Base-by-base conservation (phyloP, 2,329 filamentous ascomycete species). In the Coniochaeta sp. region DNA sequence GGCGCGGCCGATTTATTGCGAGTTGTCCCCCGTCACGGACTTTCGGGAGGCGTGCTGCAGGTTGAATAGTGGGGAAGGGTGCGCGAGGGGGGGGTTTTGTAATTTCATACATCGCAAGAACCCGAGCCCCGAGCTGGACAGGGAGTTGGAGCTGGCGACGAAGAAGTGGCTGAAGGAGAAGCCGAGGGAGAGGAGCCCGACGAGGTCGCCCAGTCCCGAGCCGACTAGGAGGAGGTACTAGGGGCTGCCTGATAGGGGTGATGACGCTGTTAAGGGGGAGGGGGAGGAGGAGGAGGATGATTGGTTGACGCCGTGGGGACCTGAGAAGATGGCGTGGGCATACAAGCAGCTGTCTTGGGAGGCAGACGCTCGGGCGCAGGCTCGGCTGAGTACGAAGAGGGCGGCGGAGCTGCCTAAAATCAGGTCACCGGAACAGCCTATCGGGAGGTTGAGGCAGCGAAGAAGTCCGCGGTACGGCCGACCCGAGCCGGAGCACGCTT, bases 41-140 rank as follows among this genome's bases (percentile, higher is more conserved):
- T 99, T 99, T 71, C 82, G 94, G 67, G 94, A 99, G 76, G 94
- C 94, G 16, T 99, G 94, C 70, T 99, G 94, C 72, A 82, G 94
- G 51, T 78, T 97, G 24, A 99, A 99, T 66, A 88, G 82, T 33
- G 94, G 94, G 56, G 94, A 97, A 70, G 94, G 94, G 40, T 99
- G 94, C 71, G 91, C 96, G 40, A 81, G 94, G 58, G 94, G 91
- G 56, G 94, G 94, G 28, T 97, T 97, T 76, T 99, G 94, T 79
- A 99, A 99, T 71, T 99, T 99, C 70, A 99, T 99, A 59, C 94
- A 99, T 69, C 83, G 94, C 65, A 99, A 99, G 77, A 94, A 97
- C 67, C 94, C 94, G 4, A 83, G 81, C 60, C 77, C 89, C 9
- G 92, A 97, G 73, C 75, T 99, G 61, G 94, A 99, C 56, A 76